Conservation (phyloP, 768 basidiomycete genomes). For the Lactarius akahatsu region DNA sequence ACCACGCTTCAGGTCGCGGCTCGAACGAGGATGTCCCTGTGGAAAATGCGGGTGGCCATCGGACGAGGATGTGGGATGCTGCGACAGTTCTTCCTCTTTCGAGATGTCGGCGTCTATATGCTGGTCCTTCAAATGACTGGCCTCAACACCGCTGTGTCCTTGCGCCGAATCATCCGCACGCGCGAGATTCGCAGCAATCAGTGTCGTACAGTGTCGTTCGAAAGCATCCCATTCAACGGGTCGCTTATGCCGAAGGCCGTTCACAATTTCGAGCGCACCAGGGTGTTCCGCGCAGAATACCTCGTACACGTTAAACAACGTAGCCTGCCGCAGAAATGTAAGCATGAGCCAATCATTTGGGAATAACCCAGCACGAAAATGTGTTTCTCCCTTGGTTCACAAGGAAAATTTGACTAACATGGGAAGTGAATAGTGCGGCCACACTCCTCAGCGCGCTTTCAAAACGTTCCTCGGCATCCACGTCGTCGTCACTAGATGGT, state of each 20-base stretch:
- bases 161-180: background rate
- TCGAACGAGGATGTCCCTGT: background rate
- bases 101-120: background rate
- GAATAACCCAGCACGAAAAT: background rate
- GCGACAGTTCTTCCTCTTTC: conserved; percentile 2
- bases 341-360: conserved; percentile 13
- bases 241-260: conserved; percentile 60
- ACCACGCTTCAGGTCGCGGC: conserved; percentile 1
- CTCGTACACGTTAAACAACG: conserved; percentile 76
- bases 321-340: conserved; percentile 48
- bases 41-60: background rate
- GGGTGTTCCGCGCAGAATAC: conserved; percentile 85
- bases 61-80: background rate
- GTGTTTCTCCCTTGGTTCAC: background rate
- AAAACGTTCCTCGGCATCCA: conserved; percentile 17
- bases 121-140: conserved; percentile 1
- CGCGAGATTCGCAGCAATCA: conserved; percentile 41
- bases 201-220: conserved; percentile 70
- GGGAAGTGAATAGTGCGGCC: conserved; percentile 14
- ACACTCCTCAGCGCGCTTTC: conserved; percentile 21
- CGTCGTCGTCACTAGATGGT: conserved; percentile 4
- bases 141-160: background rate
- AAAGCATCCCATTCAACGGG: conserved; percentile 79
- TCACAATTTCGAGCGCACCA: conserved; percentile 74
- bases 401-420: conserved; percentile 20